phyloP scores from a whole-genome alignment of 2,329 filamentous ascomycete species.

The Grosmannia clavigera region DNA sequence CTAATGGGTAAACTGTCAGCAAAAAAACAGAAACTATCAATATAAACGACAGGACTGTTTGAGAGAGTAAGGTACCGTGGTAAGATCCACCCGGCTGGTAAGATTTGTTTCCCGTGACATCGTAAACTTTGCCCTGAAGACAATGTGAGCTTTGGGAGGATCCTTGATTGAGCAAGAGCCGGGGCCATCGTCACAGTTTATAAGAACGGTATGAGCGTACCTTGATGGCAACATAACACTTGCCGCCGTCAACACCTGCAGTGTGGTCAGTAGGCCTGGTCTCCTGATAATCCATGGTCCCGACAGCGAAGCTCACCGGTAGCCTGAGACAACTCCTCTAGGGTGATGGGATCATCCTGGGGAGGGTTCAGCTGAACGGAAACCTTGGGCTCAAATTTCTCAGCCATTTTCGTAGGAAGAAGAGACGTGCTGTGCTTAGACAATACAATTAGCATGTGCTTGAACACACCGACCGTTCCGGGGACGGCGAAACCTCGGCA shows the following conservation, averaged over 20 bases:
- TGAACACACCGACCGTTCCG: not conserved
- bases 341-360: conserved; percentile 76
- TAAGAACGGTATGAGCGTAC: conserved; percentile 19
- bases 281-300: not conserved
- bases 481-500: not conserved
- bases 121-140: conserved; percentile 74
- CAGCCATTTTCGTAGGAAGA: conserved; percentile 30
- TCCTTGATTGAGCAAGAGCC: not conserved
- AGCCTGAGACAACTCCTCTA: conserved; percentile 66
- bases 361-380: conserved; percentile 68
- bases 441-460: not conserved
- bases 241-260: conserved; percentile 50
- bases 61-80: conserved; percentile 47
- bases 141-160: not conserved
- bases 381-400: conserved; percentile 66
- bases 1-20: conserved; percentile 31
- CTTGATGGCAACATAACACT: conserved; percentile 60
- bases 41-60: not conserved
- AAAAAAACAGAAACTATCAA: not conserved
- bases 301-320: conserved; percentile 50
- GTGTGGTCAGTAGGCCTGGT: not conserved
- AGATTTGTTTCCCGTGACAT: conserved; percentile 79
- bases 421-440: not conserved
- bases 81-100: conserved; percentile 79
- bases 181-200: too few species aligned